phyloP scores from a whole-genome alignment of 1,284 basidiomycete species.

The Cryptococcus sp. region DNA sequence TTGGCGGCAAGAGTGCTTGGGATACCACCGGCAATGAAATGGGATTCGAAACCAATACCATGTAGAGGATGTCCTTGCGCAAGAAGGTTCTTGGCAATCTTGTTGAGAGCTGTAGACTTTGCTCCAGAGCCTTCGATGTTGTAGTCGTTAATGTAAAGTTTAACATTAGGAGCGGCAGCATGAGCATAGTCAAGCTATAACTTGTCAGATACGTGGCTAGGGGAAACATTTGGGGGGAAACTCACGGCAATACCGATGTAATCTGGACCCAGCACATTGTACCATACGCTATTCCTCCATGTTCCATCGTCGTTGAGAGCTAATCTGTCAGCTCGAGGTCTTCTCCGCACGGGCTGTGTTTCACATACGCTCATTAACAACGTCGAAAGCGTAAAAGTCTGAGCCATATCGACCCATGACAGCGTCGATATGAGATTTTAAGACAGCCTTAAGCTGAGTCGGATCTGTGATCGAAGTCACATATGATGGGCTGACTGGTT shows the following conservation, averaged over 20 bases:
- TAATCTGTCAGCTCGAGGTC: not conserved
- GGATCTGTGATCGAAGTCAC: constrained; percentile 34
- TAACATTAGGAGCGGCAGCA: constrained; percentile 34
- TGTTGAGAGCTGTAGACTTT: constrained; percentile 22
- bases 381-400: constrained; percentile 29
- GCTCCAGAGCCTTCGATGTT: constrained; percentile 33
- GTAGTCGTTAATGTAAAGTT: constrained; percentile 39
- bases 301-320: constrained; percentile 34
- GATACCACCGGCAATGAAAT: constrained; percentile 28
- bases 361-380: constrained; percentile 36
- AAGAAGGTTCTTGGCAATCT: constrained; percentile 19
- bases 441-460: constrained; percentile 19
- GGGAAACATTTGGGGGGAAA: not conserved
- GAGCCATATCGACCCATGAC: constrained; percentile 30
- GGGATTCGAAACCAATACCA: constrained; percentile 33
- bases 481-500: constrained; percentile 16
- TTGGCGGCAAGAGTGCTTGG: constrained; percentile 19
- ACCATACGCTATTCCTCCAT: constrained; percentile 23
- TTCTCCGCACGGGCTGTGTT: too few species aligned
- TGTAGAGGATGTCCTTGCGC: constrained; percentile 22
- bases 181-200: constrained; percentile 14
- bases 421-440: constrained; percentile 27
- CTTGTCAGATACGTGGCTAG: not conserved
- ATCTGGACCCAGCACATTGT: constrained; percentile 31
- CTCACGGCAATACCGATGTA: constrained; percentile 29